These are phyloP conservation scores for Zelopaecilomyces penicillatus DNA, from an alignment of 2,329 filamentous ascomycete species.

Conservation along the genomic window DNA sequence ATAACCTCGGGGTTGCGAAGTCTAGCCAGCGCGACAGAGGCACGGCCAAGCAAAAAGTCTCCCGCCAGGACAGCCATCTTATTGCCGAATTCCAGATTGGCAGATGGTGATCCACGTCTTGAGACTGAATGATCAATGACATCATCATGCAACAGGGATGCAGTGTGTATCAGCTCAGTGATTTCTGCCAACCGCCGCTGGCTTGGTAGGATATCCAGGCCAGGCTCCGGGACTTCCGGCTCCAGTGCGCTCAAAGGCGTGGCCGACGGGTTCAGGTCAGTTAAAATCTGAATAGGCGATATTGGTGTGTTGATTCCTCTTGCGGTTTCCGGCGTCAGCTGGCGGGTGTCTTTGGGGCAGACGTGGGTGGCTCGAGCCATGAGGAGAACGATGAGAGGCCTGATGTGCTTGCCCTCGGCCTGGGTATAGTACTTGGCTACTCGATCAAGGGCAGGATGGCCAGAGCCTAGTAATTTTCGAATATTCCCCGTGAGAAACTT, in stretches of 20 bases:
- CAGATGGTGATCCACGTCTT: conserved; percentile 74
- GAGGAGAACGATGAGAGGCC: conserved; percentile 86
- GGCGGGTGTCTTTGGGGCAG: conserved; percentile 48
- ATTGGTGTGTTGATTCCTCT: conserved; percentile 45
- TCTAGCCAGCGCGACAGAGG: conserved; percentile 85
- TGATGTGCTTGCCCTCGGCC: conserved; percentile 92
- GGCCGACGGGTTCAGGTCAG: conserved; percentile 71
- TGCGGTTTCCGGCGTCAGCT: conserved; percentile 31
- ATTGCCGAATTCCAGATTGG: conserved; percentile 94
- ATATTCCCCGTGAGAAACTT: conserved; percentile 93
- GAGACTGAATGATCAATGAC: conserved; percentile 91
- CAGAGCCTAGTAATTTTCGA: conserved; percentile 82
- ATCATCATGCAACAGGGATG: conserved; percentile 93
- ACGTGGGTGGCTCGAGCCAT: conserved; percentile 93
- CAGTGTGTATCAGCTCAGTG: conserved; percentile 93
- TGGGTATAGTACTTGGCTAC: conserved; percentile 98
- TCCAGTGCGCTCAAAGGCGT: conserved; percentile 31
- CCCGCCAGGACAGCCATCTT: conserved; percentile 98
- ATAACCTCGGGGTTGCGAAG: conserved; percentile 89
- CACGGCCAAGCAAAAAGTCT: conserved; percentile 89
- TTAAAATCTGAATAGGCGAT: conserved; percentile 51
- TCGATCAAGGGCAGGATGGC: conserved; percentile 87
- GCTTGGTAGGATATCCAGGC: conserved; percentile 73
- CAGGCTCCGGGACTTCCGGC: conserved; percentile 26
- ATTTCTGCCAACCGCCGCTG: conserved; percentile 92